phyloP scores from a whole-genome alignment of 495 filamentous ascomycete genomes.

The Halenospora varia region DNA sequence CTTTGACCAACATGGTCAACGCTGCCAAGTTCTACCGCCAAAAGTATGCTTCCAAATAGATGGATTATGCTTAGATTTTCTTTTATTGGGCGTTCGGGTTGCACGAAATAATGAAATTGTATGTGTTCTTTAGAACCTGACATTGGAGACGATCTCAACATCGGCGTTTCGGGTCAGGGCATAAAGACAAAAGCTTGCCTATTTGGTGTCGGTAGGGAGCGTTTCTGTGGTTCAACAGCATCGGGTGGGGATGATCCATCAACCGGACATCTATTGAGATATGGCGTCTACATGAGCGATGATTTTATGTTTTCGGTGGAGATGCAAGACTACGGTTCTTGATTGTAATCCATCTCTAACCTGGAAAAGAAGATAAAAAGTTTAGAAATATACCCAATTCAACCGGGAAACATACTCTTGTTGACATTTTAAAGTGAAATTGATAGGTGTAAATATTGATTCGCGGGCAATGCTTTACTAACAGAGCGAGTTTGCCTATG shows the following conservation, averaged over 20 bases:
- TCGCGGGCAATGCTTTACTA: too few relatives aligned
- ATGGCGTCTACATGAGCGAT: slow-evolving; percentile 18
- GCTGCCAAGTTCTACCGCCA: slow-evolving; percentile 94
- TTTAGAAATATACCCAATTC: too few relatives aligned
- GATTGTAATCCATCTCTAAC: too few relatives aligned
- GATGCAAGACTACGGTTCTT: too few relatives aligned
- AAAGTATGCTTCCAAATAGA: slow-evolving; percentile 62
- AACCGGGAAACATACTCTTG: too few relatives aligned
- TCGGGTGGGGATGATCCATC: slow-evolving; percentile 34
- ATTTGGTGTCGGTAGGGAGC: slow-evolving; percentile 26
- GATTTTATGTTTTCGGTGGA: slow-evolving; percentile 10
- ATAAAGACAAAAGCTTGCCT: slow-evolving; percentile 31
- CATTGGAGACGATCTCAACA: slow-evolving; percentile 43
- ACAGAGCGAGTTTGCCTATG: too few relatives aligned
- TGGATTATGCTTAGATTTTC: slow-evolving; percentile 13
- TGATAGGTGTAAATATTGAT: too few relatives aligned
- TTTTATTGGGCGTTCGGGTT: slow-evolving; percentile 12
- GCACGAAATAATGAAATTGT: slow-evolving; percentile 15
- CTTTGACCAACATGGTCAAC: slow-evolving; percentile 88
- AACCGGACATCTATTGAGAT: slow-evolving; percentile 35
- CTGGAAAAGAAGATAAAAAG: too few relatives aligned
- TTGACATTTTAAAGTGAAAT: too few relatives aligned
- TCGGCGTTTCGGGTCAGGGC: slow-evolving; percentile 42
- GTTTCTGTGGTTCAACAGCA: slow-evolving; percentile 29
- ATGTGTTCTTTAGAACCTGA: slow-evolving; percentile 23